A percentile compares a stretch with the other conserved stretches of the same genome.
These are phyloP conservation scores for Fusarium chaquense DNA, from an alignment of 2,329 filamentous ascomycete species.

Conservation along the genomic window DNA sequence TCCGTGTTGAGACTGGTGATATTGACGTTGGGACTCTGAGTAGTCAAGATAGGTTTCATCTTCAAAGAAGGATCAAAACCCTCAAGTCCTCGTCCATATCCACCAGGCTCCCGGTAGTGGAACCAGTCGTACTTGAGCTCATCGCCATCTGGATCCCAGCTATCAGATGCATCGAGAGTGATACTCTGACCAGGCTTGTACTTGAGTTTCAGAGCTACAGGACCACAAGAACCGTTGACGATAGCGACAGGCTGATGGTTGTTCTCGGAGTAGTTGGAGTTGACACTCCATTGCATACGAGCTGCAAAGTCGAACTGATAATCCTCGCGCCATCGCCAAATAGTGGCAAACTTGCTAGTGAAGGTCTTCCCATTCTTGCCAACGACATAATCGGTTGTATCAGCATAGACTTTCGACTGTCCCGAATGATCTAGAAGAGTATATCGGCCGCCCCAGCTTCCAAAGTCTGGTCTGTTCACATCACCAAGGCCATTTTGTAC, in stretches of 20 bases:
- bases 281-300: constrained; percentile 23
- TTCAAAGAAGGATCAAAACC: constrained; percentile 4
- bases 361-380: constrained; percentile 10
- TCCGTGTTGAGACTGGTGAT: neutral
- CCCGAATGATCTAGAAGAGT: constrained; percentile 8
- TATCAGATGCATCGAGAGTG: neutral
- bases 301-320: constrained; percentile 31
- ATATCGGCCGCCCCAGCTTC: constrained; percentile 25
- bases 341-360: constrained; percentile 20
- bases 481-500: constrained; percentile 11
- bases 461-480: constrained; percentile 22
- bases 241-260: constrained; percentile 1
- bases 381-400: constrained; percentile 10
- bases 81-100: constrained; percentile 7
- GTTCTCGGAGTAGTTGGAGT: constrained; percentile 1
- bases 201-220: neutral
- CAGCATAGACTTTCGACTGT: constrained; percentile 4
- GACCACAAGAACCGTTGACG: neutral
- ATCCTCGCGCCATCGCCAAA: constrained; percentile 24
- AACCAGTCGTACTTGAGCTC: constrained; percentile 7
- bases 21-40: constrained; percentile 8
- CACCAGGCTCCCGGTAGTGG: constrained; percentile 15
- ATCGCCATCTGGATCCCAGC: constrained; percentile 10
- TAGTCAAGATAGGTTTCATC: constrained; percentile 2
- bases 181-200: constrained; percentile 4